Evolutionary conservation across 306 rosid genomes (phyloP), one percentile per base, ranked within the genome.

Genomic region (Castanospermum australe): DNA sequence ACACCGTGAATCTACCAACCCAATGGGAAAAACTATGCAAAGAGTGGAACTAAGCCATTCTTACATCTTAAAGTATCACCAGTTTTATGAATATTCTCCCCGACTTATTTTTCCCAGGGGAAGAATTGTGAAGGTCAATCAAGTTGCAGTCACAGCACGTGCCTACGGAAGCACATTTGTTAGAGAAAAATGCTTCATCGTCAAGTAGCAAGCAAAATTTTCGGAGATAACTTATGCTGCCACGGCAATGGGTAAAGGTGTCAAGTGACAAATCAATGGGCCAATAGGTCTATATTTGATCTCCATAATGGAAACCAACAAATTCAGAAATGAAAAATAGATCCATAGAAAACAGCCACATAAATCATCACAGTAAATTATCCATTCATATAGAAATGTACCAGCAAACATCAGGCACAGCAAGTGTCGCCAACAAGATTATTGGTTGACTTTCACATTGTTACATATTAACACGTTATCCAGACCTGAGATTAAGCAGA

Each of bases 381-480:
- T 59, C 78, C 67, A 72, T 59, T 59, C 77, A 62, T 54, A 17
- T 28, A 48, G 38, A 60, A 77, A 81, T 42, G 52, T 61, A 81
- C 54, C 51, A 78, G 67, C 79, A 24, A 68, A 68, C 59, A 59
- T 42, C 22, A 85, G 66, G 18, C 59, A 78, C 60, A 30, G 4
- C 33, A 73, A 35, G 55, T 25, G 73, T 68, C 82, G 48, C 83
- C 83, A 84, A 56, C 80, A 60, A 78, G 90, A 82, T 66, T 57
- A 41, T 73, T 74, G 77, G 86, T 51, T 73, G 57, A 57, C 82
- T 55, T 59, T 64, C 69, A 63, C 61, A 79, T 15, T 48, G 72
- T 44, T 28, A 63, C 25, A 84, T 86, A 89, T 88, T 15, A 75
- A 86, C 91, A 87, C 68, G 45, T 79, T 54, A 66, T 84, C 64